These are phyloP conservation scores for Peniophora sp. DNA, from an alignment of 1,284 basidiomycete species.

Conservation along the genomic window DNA sequence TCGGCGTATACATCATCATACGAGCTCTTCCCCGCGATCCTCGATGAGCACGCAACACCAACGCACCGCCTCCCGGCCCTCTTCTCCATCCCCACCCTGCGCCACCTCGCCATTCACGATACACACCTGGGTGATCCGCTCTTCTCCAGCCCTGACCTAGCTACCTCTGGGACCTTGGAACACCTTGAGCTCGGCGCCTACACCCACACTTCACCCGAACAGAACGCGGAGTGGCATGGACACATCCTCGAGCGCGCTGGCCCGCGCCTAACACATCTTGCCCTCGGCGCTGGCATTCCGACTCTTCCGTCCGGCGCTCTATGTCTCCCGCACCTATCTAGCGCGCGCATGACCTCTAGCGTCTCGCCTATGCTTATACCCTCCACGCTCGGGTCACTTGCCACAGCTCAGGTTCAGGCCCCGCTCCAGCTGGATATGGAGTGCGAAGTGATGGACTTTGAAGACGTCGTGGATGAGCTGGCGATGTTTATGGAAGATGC, in stretches of 20 bases:
- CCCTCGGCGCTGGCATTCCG: slow-evolving; percentile 42
- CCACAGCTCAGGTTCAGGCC: slow-evolving; percentile 46
- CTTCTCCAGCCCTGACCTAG: slow-evolving; percentile 35
- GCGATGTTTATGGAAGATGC: slow-evolving; percentile 12
- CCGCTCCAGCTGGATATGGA: slow-evolving; percentile 42
- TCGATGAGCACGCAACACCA: slow-evolving; percentile 34
- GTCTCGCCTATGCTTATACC: slow-evolving; percentile 54
- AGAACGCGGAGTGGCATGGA: slow-evolving; percentile 48
- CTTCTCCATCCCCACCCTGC: slow-evolving; percentile 51
- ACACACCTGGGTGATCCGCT: slow-evolving; percentile 60
- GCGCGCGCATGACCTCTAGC: slow-evolving; percentile 51
- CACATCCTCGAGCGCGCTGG: slow-evolving; percentile 54
- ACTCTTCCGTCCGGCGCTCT: slow-evolving; percentile 30
- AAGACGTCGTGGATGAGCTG: slow-evolving; percentile 21
- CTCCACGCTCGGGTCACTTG: slow-evolving; percentile 49
- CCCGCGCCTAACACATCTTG: slow-evolving; percentile 43
- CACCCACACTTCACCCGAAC: slow-evolving; percentile 47
- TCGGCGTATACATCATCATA: slow-evolving; percentile 21
- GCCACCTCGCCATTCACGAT: slow-evolving; percentile 55
- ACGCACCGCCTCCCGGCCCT: slow-evolving; percentile 61
- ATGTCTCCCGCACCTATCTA: slow-evolving; percentile 43
- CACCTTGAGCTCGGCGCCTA: slow-evolving; percentile 54
- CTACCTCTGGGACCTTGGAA: slow-evolving; percentile 42
- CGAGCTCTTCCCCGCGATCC: neutral
- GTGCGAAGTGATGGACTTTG: slow-evolving; percentile 23